Base-by-base conservation (phyloP, 768 basidiomycete species). In the Lanmaoa pseudosensibilis region DNA sequence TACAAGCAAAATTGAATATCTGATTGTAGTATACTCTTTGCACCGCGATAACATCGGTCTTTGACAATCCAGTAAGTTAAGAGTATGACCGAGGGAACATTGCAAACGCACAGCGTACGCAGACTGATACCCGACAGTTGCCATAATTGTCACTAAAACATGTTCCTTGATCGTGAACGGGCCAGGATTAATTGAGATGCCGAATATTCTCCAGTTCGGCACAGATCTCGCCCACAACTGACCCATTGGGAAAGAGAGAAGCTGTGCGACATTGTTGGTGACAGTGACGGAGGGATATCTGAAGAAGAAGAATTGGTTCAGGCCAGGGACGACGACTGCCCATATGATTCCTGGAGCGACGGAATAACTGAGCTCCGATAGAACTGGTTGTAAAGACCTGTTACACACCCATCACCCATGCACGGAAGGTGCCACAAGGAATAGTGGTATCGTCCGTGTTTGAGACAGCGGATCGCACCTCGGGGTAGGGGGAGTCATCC, bases 401-500 rank as follows among this genome's bases (percentile, higher is more conserved):
- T 6, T 11, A 37, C 66, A 51, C 49, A 63, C 86, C 86, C 45
- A 87, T 73, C 0, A 78, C 69, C 84, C 85, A 87, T 19, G 83
- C 78, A 52, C 85, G 82, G 37, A 92, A 46, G 27, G 85, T 81
- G 23, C 78, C 76, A 13, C 77, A 79, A 13, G 86, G 86, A 77
- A 89, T 88, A 38, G 73, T 71, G 2, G 78, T 79, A 64, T 90
- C 88, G 61, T 90, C 88, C 1, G 81, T 85, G 68, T 87, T 88
- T 25, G 85, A 83, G 15, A 90, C 88, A 13, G 89, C 87, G 4
- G 87, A 84, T 48, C 88, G 83, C 23, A 90, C 89, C 71, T 92
- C 91, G 23, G 88, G 88, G 67, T 93, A 93, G 2, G 91, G 91
- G 23, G 88, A 90, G 68, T 92, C 90, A 63, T 92, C 87, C 69